Evolutionary conservation across 1,284 basidiomycete species (phyloP).

Genomic region (Coniferiporia weirii): DNA sequence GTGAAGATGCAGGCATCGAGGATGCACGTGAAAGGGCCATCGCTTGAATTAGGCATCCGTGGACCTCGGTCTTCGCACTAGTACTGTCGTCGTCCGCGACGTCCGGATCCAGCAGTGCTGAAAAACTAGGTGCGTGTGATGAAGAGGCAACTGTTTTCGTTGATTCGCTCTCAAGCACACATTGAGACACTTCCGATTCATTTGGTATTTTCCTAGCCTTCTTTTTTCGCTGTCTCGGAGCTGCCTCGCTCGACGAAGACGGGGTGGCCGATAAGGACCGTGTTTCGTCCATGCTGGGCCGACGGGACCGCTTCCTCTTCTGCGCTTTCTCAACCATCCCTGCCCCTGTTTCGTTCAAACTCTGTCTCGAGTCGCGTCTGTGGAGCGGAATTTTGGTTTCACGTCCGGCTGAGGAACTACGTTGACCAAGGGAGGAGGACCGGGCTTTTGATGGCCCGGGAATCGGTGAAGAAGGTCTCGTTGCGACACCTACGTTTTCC

Average conservation of each 20-base stretch:
- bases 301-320: constrained; percentile 5
- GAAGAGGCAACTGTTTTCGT: neutral
- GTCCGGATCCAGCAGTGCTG: neutral
- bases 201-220: constrained; percentile 1
- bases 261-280: neutral
- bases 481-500: neutral
- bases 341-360: neutral
- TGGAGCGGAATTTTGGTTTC: neutral
- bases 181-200: neutral
- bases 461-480: neutral
- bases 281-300: neutral
- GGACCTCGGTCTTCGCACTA: constrained; percentile 33
- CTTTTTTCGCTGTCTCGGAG: constrained; percentile 12
- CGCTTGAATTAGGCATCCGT: constrained; percentile 66
- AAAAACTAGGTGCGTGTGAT: neutral
- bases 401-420: neutral
- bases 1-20: constrained; percentile 50
- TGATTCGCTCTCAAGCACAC: neutral
- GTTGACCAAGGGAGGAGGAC: neutral
- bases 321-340: neutral
- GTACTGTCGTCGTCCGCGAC: neutral
- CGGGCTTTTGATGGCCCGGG: constrained; percentile 10
- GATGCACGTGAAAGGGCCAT: constrained; percentile 69
- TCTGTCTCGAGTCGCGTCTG: neutral
- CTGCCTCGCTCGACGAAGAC: neutral